A percentile compares a stretch with the other conserved stretches of the same genome.
These are phyloP conservation scores for Trametes coccinea DNA, from an alignment of 768 basidiomycete species.

Conservation along the genomic window DNA sequence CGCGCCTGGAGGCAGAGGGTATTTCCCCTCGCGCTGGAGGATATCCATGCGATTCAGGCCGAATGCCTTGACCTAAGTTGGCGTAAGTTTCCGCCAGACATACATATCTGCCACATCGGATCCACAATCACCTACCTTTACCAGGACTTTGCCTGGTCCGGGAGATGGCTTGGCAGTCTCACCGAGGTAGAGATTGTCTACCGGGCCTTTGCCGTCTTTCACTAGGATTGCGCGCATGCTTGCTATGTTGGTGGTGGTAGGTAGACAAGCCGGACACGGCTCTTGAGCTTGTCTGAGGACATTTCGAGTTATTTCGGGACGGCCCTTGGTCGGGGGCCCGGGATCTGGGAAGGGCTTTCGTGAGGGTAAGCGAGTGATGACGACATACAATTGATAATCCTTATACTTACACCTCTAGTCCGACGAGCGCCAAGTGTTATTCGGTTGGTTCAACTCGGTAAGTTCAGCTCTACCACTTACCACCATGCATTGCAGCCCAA, in stretches of 20 bases:
- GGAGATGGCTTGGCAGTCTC: conserved; percentile 64
- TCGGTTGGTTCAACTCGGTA: too few species aligned
- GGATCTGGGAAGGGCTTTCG: too few species aligned
- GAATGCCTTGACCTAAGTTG: conserved; percentile 70
- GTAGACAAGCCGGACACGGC: not conserved
- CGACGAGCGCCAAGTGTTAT: too few species aligned
- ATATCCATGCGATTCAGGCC: conserved; percentile 92
- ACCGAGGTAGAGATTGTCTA: conserved; percentile 78
- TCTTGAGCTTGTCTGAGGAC: too few species aligned
- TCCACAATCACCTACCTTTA: conserved; percentile 54
- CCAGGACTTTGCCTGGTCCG: conserved; percentile 62
- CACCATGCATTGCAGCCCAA: too few species aligned
- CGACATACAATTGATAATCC: too few species aligned
- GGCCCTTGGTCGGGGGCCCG: too few species aligned
- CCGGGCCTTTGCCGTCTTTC: conserved; percentile 72
- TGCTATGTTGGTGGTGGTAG: not conserved
- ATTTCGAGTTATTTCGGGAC: too few species aligned
- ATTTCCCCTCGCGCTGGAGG: conserved; percentile 66
- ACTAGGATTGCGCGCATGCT: conserved; percentile 79
- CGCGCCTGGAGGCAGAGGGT: conserved; percentile 76
- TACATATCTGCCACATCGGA: not conserved
- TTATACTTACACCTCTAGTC: too few species aligned
- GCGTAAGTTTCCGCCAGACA: not conserved
- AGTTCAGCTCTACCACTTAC: too few species aligned
- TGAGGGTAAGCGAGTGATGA: too few species aligned